Percentiles rank a stretch among this genome's conserved stretches.
Evolutionary conservation across 768 basidiomycete species (phyloP).

Genomic region (Mycena epipterygia): DNA sequence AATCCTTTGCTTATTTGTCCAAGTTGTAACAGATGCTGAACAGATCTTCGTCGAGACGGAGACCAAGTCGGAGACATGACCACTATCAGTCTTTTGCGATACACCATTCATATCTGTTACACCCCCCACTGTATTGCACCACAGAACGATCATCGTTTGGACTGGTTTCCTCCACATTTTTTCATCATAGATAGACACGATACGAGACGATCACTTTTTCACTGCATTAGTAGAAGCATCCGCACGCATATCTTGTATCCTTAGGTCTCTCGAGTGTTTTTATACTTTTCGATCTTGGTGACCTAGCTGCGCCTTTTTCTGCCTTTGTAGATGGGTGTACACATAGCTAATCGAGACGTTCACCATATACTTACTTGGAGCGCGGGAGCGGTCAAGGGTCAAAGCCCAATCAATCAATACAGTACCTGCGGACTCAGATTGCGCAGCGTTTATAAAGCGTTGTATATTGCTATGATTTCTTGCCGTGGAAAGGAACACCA

Average conservation of each 20-base stretch:
- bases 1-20: too few species aligned
- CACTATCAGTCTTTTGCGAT: conserved; percentile 53
- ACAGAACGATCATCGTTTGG: conserved; percentile 44
- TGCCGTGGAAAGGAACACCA: too few species aligned
- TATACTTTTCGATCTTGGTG: conserved; percentile 15
- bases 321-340: conserved; percentile 32
- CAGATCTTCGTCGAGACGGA: too few species aligned
- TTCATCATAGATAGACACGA: conserved; percentile 41
- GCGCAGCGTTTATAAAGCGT: too few species aligned
- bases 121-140: conserved; percentile 49
- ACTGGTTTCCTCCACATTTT: conserved; percentile 39
- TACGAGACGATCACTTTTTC: conserved; percentile 40
- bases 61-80: background rate
- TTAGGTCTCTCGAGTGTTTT: conserved; percentile 45
- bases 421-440: too few species aligned
- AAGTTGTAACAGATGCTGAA: too few species aligned
- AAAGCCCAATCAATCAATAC: too few species aligned
- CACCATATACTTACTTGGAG: background rate
- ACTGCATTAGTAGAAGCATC: conserved; percentile 66
- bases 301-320: conserved; percentile 9
- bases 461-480: too few species aligned
- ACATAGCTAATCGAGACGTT: conserved; percentile 30
- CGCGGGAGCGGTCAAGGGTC: too few species aligned
- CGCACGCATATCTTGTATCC: conserved; percentile 60
- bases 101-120: conserved; percentile 34